Evolutionary conservation across 1,139 yeast species (phyloP), one percentile per base, ranked within the genome.

Genomic region (Sugiyamaella novakii): DNA sequence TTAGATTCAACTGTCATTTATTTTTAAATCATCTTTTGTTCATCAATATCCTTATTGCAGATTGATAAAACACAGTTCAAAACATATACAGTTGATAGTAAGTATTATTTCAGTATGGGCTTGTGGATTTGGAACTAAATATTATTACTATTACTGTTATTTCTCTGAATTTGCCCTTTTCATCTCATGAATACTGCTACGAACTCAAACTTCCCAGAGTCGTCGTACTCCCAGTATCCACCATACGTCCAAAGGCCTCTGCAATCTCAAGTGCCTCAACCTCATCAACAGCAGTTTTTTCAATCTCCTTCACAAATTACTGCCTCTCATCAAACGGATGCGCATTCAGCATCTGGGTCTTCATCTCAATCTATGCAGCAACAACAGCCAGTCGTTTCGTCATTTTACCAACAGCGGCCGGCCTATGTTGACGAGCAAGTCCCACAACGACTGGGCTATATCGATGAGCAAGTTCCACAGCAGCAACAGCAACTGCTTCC

Each of bases 201-300:
- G 21, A 33, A 45, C 19, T 39, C 31, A 17, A 44, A 36, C 17
- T 42, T 19, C 35, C 33, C 48, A 27, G 51, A 48, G 51, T 48
- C 51, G 29, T 48, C 51, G 51, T 48, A 48, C 51, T 48, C 51
- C 35, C 41, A 42, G 18, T 48, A 48, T 29, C 30, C 42, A 10
- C 36, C 18, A 6, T 29, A 40, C 21, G 24, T 42, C 19, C 47
- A 38, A 22, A 30, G 39, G 27, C 46, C 22, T n/a, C 50, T 34
- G 19, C 50, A 40, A 34, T 39, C 28, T 10, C 38, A 35, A 15
- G 15, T 14, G 19, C 47, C 28, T 10, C 24, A 28, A 12, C 12
- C 11, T 21, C 36, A 22, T 10, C 46, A 49, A 19, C 45, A 25
- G 34, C 46, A 39, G 10, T 39, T 21, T 40, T 49, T 43, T 19